A percentile compares a stretch with the other conserved stretches of the same genome.
These are phyloP conservation scores for Thermothelomyces thermophilus DNA, from an alignment of 2,329 filamentous ascomycete species.

Conservation along the genomic window DNA sequence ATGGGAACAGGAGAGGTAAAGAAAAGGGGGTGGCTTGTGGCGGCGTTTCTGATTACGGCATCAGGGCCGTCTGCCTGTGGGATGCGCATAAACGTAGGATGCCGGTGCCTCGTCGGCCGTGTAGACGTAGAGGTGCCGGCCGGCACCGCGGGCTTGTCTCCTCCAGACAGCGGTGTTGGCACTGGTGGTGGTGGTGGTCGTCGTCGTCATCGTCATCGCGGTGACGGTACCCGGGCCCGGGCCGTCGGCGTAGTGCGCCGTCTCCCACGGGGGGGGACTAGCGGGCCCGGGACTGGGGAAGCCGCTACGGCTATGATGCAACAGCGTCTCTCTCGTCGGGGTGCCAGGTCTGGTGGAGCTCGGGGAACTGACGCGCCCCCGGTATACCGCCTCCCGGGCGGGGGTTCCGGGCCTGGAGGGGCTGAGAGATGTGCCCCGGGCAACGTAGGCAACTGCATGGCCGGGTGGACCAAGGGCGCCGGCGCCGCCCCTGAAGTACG, in stretches of 20 bases:
- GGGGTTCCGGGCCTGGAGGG: neutral
- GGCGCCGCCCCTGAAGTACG: slow-evolving; percentile 1
- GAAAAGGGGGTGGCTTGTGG: too few relatives aligned
- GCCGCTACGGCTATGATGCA: neutral
- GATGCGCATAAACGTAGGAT: slow-evolving; percentile 17
- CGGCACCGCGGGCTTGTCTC: slow-evolving; percentile 2
- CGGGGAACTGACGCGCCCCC: neutral
- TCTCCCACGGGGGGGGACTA: neutral
- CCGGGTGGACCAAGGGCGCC: neutral
- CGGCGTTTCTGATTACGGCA: neutral
- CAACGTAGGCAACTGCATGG: neutral
- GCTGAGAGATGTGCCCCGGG: neutral
- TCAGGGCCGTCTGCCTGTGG: slow-evolving; percentile 3
- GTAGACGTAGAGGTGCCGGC: slow-evolving; percentile 13
- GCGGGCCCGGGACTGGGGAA: neutral
- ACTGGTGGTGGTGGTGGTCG: neutral
- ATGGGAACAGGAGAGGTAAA: too few relatives aligned
- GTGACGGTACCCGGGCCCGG: neutral
- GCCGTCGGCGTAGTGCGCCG: neutral
- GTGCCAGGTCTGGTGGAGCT: neutral
- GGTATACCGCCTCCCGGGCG: neutral
- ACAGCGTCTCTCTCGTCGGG: neutral
- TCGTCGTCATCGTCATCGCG: neutral
- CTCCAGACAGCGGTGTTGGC: slow-evolving; percentile 1
- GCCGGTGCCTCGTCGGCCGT: slow-evolving; percentile 3